Percentiles rank a stretch among this genome's conserved stretches.
These are phyloP conservation scores for Rosa chinensis DNA, from an alignment of 306 rosid species.

Conservation along the genomic window DNA sequence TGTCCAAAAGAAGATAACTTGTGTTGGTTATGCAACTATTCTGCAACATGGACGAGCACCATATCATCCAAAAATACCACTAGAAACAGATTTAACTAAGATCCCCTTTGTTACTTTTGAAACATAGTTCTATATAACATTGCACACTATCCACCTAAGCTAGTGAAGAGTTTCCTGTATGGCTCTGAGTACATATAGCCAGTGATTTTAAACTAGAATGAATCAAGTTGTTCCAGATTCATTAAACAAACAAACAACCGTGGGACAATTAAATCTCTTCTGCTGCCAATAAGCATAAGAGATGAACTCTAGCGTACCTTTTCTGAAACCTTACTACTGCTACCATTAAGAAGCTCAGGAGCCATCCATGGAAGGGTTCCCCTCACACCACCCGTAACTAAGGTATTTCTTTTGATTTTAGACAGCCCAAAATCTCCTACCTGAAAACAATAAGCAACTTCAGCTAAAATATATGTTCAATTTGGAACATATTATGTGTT, in stretches of 20 bases:
- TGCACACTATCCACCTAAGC: not conserved
- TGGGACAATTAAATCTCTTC: not conserved
- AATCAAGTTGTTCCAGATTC: not conserved
- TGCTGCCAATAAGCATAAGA: constrained; percentile 5
- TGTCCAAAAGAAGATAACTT: not conserved
- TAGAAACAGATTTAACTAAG: not conserved
- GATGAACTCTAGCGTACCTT: constrained; percentile 45
- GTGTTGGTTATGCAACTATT: not conserved
- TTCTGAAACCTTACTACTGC: constrained; percentile 90
- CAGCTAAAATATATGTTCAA: constrained; percentile 3
- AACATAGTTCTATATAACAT: not conserved
- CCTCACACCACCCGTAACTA: constrained; percentile 86
- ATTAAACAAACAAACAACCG: not conserved
- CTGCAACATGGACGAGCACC: not conserved
- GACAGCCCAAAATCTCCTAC: constrained; percentile 95
- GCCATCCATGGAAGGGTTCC: constrained; percentile 99
- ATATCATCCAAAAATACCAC: not conserved
- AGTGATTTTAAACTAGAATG: not conserved
- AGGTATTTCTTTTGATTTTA: constrained; percentile 77
- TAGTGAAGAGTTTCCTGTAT: not conserved
- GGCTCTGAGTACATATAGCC: not conserved
- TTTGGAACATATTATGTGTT: constrained; percentile 1
- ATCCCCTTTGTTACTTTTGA: not conserved
- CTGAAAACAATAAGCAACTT: constrained; percentile 37
- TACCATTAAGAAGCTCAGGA: constrained; percentile 82